Evolutionary conservation across 1,284 basidiomycete genomes (phyloP).

Genomic region (Apiotrichum veenhuisii): DNA sequence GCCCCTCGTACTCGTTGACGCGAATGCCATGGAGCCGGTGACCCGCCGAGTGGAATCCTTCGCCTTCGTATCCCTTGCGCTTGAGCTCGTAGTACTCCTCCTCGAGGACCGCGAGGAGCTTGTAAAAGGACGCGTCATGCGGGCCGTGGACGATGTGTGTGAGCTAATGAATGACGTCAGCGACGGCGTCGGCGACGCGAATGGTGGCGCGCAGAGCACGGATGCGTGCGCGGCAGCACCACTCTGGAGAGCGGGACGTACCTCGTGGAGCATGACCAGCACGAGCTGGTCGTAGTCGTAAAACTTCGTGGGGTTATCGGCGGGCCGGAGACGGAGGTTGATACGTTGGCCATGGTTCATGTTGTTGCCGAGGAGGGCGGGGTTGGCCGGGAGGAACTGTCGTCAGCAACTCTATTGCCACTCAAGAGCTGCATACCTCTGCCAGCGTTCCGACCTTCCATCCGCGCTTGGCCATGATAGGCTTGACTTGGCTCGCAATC

Average conservation of each 20-base stretch:
- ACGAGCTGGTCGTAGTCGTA: slow-evolving; percentile 69
- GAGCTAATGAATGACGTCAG: slow-evolving; percentile 55
- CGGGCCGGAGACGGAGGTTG: slow-evolving; percentile 68
- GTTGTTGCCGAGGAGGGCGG: slow-evolving; percentile 64
- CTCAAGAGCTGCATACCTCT: slow-evolving; percentile 53
- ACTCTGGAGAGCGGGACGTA: slow-evolving; percentile 29
- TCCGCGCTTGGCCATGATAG: slow-evolving; percentile 75
- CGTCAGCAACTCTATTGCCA: not conserved
- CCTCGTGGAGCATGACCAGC: slow-evolving; percentile 81
- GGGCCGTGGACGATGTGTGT: slow-evolving; percentile 83
- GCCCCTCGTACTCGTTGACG: slow-evolving; percentile 62
- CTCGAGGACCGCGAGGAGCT: slow-evolving; percentile 67
- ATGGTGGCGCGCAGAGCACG: too few species aligned
- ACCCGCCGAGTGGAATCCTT: slow-evolving; percentile 76
- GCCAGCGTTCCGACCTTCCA: slow-evolving; percentile 77
- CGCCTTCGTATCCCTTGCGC: slow-evolving; percentile 67
- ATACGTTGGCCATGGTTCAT: slow-evolving; percentile 74
- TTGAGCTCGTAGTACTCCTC: slow-evolving; percentile 75
- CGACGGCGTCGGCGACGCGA: too few species aligned
- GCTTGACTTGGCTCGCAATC: slow-evolving; percentile 75
- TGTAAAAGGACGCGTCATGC: slow-evolving; percentile 75
- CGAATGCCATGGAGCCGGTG: slow-evolving; percentile 63
- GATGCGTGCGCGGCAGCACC: too few species aligned
- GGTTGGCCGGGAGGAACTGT: slow-evolving; percentile 70
- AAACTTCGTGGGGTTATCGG: slow-evolving; percentile 66